phyloP scores from a whole-genome alignment of 2,329 filamentous ascomycete genomes.

The Cadophora gregata region DNA sequence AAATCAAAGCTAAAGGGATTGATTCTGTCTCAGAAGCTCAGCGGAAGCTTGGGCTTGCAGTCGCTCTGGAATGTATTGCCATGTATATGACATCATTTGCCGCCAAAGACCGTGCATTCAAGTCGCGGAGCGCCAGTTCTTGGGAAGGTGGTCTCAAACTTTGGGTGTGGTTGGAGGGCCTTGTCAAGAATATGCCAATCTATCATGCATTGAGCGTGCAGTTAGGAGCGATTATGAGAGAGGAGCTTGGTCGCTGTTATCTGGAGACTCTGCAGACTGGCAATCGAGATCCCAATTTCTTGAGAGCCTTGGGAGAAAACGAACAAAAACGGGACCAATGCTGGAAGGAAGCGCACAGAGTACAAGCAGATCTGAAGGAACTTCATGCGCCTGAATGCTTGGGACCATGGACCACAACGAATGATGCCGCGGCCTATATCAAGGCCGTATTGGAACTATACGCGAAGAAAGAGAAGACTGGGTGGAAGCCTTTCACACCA shows the following conservation, averaged over 20 bases:
- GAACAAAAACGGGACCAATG: slow-evolving; percentile 42
- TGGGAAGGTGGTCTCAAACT: slow-evolving; percentile 56
- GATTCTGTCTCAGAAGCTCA: slow-evolving; percentile 33
- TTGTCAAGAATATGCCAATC: slow-evolving; percentile 45
- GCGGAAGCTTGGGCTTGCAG: slow-evolving; percentile 36
- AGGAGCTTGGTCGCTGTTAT: slow-evolving; percentile 29
- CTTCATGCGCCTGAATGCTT: slow-evolving; percentile 43
- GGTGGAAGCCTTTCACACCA: slow-evolving; percentile 34
- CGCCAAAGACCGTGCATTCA: slow-evolving; percentile 22
- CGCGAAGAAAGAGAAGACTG: slow-evolving; percentile 51
- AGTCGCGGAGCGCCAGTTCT: slow-evolving; percentile 34
- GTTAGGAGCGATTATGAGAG: slow-evolving; percentile 31
- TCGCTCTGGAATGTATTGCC: slow-evolving; percentile 40
- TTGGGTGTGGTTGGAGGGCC: slow-evolving; percentile 46
- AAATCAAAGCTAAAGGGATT: slow-evolving; percentile 33
- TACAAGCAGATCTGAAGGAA: slow-evolving; percentile 47
- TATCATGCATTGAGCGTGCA: slow-evolving; percentile 26
- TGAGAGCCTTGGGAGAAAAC: slow-evolving; percentile 37
- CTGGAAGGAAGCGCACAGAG: slow-evolving; percentile 28
- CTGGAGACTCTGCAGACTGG: slow-evolving; percentile 21
- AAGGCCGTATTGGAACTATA: slow-evolving; percentile 53
- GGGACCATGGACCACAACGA: slow-evolving; percentile 48
- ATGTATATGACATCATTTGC: slow-evolving; percentile 42
- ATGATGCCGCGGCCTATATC: slow-evolving; percentile 53
- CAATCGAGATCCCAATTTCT: slow-evolving; percentile 38